Evolutionary conservation across 768 basidiomycete genomes (phyloP), one percentile per base, ranked within the genome.

Genomic region (Mycena epipterygia): DNA sequence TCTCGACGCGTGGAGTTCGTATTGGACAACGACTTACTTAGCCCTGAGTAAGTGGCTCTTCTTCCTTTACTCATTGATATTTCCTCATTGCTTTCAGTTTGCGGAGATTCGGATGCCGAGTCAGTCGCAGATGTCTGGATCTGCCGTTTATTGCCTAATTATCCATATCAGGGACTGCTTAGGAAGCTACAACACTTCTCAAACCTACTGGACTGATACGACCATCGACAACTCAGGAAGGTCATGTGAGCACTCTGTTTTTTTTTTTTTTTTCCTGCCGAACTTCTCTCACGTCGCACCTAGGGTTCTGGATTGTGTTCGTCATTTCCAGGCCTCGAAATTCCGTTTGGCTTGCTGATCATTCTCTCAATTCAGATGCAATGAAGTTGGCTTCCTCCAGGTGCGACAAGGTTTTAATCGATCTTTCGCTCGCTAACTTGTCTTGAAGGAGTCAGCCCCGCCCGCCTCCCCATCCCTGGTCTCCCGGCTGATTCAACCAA

Each of bases 261-360:
- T 13, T 16, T 17, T 19, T 32, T 12, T 1, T 3, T 14, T 5
- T 44, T 23, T 0, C 2, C 48, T 17, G 11, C 8, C 27, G 30
- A 3, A 49, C 25, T 17, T 39, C 19, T 32, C 23, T 32, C 6
- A 46, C 52, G n/a, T 48, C 7, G 16, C 12, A 21, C 14, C 0
- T 21, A 73, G 72, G 92, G 92, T 79, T 82, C 65, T 93, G 93
- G 93, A 88, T 92, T 75, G 87, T 90, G 90, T 87, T 79, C 66
- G 86, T 76, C 16, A 23, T 44, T 30, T 19, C 41, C 19, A 21
- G 7, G 21, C 64, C 21, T 46, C 25, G 2, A n/a, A 48, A n/a
- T n/a, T n/a, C n/a, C n/a, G n/a, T 64, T n/a, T 27, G 25, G 23
- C 30, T 21, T 14, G 53, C 32, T 33, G 61, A 32, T 61, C 51